Evolutionary conservation across 306 rosid genomes (phyloP), one percentile per base, ranked within the genome.

Genomic region (Sphenostylis stenocarpa): DNA sequence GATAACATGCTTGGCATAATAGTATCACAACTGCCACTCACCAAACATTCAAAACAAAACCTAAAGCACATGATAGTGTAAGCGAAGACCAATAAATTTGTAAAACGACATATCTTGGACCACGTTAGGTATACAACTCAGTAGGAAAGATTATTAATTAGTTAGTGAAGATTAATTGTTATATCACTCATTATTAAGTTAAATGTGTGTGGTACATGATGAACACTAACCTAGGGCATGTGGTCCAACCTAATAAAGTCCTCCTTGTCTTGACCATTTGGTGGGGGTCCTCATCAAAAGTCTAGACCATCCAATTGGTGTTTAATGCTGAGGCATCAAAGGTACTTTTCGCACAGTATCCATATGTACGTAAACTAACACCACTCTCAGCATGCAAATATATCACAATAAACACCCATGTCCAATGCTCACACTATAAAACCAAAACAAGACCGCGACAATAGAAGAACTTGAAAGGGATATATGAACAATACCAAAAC

Each of bases 181-280:
- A 4, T 3, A 31, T 31, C 5, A 33, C 7, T 33, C 5, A 33
- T 33, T 33, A 33, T 33, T 33, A 33, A 36, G 38, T 4, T 33
- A 33, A 33, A 33, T 4, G 1, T 33, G 7, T 4, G 8, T 33
- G 28, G 28, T 26, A 26, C 28, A 1, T 26, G 28, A 26, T 26
- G 28, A 26, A 26, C 28, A 26, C 28, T 26, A 5, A 33, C 5
- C 24, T 20, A 55, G 62, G 36, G 33, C 52, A 41, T 11, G 72
- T 34, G 80, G 84, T 45, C 84, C 77, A 24, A 45, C 19, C 20
- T 75, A 74, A 58, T 75, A 24, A 60, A 67, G 48, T 24, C 9
- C 1, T 24, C 9, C 1, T 34, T 49, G 76, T 39, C 63, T 24
- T 12, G 33, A 19, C 1, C 57, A 4, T 16, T 64, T 16, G 4